phyloP scores from a whole-genome alignment of 805 yeast genomes.

The Teunomyces funiuensis region DNA sequence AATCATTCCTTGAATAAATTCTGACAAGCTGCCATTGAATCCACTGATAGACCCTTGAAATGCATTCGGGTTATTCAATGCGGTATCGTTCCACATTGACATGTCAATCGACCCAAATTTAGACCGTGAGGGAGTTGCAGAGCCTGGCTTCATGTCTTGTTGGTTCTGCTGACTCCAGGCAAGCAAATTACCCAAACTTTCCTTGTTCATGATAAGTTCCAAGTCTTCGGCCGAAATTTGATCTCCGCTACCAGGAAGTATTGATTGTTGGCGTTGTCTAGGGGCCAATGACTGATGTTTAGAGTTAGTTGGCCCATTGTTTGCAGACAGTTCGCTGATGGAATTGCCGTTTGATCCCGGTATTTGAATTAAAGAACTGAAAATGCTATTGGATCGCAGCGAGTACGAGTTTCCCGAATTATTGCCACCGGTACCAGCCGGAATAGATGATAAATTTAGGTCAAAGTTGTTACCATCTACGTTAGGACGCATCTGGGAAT shows the following conservation, averaged over 20 bases:
- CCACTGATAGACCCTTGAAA: slow-evolving; percentile 29
- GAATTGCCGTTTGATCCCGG: slow-evolving; percentile 38
- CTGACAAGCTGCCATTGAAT: slow-evolving; percentile 31
- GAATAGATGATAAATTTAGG: slow-evolving; percentile 10
- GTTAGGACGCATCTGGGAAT: slow-evolving; percentile 12
- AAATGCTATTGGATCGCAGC: slow-evolving; percentile 36
- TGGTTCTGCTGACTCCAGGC: slow-evolving; percentile 25
- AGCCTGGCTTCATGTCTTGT: slow-evolving; percentile 1
- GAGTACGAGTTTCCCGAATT: slow-evolving; percentile 7
- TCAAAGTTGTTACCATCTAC: slow-evolving; percentile 3
- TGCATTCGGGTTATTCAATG: slow-evolving; percentile 16
- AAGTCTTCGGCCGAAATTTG: slow-evolving; percentile 29
- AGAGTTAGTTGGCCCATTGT: background rate
- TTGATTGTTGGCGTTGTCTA: slow-evolving; percentile 20
- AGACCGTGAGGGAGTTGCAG: slow-evolving; percentile 17
- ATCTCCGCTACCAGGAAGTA: slow-evolving; percentile 16
- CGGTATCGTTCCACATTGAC: slow-evolving; percentile 15
- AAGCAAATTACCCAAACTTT: slow-evolving; percentile 30
- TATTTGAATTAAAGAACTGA: slow-evolving; percentile 39
- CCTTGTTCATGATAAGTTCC: slow-evolving; percentile 34
- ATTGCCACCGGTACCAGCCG: slow-evolving; percentile 5
- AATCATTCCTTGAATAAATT: slow-evolving; percentile 32
- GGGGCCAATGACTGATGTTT: slow-evolving; percentile 9
- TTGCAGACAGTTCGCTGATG: slow-evolving; percentile 20
- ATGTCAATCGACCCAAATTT: slow-evolving; percentile 31